Evolutionary conservation across 805 yeast species (phyloP), one percentile per base, ranked within the genome.

Genomic region (Yamadazyma tumulicola): DNA sequence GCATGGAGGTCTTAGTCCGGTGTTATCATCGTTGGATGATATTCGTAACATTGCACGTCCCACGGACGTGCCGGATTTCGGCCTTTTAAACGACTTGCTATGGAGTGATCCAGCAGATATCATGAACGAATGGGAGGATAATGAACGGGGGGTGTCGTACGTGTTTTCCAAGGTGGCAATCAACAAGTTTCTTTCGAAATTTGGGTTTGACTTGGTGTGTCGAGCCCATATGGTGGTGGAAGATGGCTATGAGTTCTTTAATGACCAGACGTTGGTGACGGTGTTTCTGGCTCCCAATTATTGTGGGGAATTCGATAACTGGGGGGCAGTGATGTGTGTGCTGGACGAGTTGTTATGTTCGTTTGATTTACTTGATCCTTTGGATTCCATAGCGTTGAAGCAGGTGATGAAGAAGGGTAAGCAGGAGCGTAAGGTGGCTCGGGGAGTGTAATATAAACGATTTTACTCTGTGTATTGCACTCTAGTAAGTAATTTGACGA

Each of bases 251-350:
- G 94, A 85, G 54, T 85, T 85, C 55, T 85, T 82, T 55, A 81
- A 80, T 42, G 81, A 78, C 53, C 64, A 86, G 47, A 79, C 79
- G 47, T 63, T 85, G 34, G 93, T 85, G 1, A 85, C 94, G 0
- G 82, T 85, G 1, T 85, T 85, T 50, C 74, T 79, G 40, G 94
- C 93, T 4, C 94, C 94, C 1, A 85, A 85, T 53, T 85, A 85
- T 51, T 81, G 89, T 62, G 89, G 89, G 7, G 88, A 81, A 52
- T 81, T 81, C 59, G 79, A 80, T 47, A 81, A 81, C 50, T 81
- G 83, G 79, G 89, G 89, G 12, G 98, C 98, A 2, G 97, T 91
- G 4, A 91, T 91, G 97, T 81, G 94, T 48, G 97, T 91, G 11
- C 77, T 86, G 43, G 96, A 91, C 44, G 97, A 91, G 49, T 69